Conservation (phyloP, 768 basidiomycete genomes). For the Leccinum longicurvipes region DNA sequence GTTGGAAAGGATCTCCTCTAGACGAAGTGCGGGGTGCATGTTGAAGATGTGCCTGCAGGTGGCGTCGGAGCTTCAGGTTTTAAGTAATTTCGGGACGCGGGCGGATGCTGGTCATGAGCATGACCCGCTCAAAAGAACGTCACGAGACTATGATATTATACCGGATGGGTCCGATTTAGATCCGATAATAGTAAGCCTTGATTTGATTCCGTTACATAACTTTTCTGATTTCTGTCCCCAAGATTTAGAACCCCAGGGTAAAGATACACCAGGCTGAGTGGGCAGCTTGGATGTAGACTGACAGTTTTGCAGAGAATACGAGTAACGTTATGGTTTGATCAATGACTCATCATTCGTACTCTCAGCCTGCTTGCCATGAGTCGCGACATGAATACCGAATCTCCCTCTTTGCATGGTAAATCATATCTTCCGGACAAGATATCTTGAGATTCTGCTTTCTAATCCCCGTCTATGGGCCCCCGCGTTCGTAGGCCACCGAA, state of each 20-base stretch:
- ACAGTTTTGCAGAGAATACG: too few relatives aligned
- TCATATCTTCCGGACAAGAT: background rate
- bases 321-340: too few relatives aligned
- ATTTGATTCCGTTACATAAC: too few relatives aligned
- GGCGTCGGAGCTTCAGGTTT: background rate
- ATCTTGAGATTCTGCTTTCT: background rate
- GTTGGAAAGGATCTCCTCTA: slow-evolving; percentile 10
- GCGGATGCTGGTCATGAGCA: background rate
- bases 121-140: background rate
- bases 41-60: background rate
- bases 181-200: background rate
- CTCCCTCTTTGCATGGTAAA: too few relatives aligned
- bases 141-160: background rate
- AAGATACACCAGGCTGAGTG: too few relatives aligned
- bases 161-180: background rate
- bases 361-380: too few relatives aligned
- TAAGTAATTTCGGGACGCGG: background rate
- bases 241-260: too few relatives aligned
- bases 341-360: too few relatives aligned
- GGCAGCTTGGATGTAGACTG: too few relatives aligned
- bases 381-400: too few relatives aligned
- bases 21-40: slow-evolving; percentile 6
- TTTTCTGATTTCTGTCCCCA: too few relatives aligned
- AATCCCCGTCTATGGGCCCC: background rate
- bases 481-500: too few relatives aligned